Evolutionary conservation across 257 asterid genomes (phyloP).

Genomic region (Thymus quinquecostatus): DNA sequence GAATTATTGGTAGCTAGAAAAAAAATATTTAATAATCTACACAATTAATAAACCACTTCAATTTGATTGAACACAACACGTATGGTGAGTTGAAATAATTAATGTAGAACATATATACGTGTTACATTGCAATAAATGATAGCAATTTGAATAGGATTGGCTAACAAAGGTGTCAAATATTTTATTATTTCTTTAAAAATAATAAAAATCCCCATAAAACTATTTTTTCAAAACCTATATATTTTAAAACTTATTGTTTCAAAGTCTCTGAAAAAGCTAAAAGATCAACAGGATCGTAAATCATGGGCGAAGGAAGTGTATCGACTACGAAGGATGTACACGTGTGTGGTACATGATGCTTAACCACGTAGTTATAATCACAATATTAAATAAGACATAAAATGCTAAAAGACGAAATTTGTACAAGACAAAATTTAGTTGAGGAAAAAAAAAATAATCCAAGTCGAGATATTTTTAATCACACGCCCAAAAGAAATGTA

Average conservation of each 20-base stretch:
- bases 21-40: background rate
- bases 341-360: conserved; percentile 23
- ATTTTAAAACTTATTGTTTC: no score
- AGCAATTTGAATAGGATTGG: background rate
- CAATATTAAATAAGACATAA: background rate
- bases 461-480: background rate
- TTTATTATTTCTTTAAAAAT: no score
- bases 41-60: background rate
- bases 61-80: background rate
- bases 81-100: background rate
- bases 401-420: background rate
- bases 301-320: no score
- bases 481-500: background rate
- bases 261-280: no score
- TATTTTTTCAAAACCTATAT: no score
- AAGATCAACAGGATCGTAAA: no score
- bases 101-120: background rate
- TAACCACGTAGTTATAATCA: background rate
- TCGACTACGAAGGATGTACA: no score
- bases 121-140: background rate
- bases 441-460: background rate
- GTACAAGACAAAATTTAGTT: background rate
- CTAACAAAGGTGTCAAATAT: background rate
- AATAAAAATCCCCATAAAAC: no score
- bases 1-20: background rate